A percentile compares a stretch with the other conserved stretches of the same genome.
Evolutionary conservation across 495 filamentous ascomycete species (phyloP).

Genomic region (Podospora comata): DNA sequence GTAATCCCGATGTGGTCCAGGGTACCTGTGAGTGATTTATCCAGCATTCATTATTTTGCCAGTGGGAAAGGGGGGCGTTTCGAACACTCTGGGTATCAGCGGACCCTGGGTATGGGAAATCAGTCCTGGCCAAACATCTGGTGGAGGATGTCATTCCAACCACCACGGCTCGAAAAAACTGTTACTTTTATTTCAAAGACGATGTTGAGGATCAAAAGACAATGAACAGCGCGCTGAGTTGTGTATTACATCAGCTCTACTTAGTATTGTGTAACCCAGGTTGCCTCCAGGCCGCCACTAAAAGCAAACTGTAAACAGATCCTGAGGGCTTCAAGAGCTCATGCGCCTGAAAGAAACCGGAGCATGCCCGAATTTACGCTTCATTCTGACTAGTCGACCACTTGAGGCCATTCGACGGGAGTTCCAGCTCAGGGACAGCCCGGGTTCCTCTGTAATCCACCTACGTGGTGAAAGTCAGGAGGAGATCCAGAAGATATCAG

Average conservation of each 20-base stretch:
- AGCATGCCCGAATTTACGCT: conserved; percentile 32
- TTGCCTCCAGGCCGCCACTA: too few relatives aligned
- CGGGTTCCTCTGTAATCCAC: conserved; percentile 34
- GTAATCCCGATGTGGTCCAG: conserved; percentile 33
- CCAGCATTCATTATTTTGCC: conserved; percentile 31
- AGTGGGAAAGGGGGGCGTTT: conserved; percentile 30
- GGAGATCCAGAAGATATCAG: conserved; percentile 13
- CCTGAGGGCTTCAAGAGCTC: too few relatives aligned
- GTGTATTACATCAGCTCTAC: conserved; percentile 47
- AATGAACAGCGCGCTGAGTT: conserved; percentile 38
- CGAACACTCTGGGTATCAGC: conserved; percentile 50
- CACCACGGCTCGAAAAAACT: conserved; percentile 28
- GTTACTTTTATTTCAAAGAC: conserved; percentile 61
- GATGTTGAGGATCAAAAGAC: conserved; percentile 46
- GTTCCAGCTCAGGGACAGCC: conserved; percentile 30
- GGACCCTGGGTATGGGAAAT: conserved; percentile 56
- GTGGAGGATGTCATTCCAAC: conserved; percentile 37
- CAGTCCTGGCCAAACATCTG: conserved; percentile 47
- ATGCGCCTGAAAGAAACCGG: too few relatives aligned
- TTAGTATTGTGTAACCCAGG: too few relatives aligned
- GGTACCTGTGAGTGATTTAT: conserved; percentile 48
- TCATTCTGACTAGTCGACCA: conserved; percentile 51
- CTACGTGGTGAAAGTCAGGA: conserved; percentile 30
- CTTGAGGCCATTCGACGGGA: conserved; percentile 37
- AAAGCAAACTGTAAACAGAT: too few relatives aligned